These are phyloP conservation scores for Dunaliella primolecta DNA, from an alignment of 139 green algal species.

Conservation along the genomic window DNA sequence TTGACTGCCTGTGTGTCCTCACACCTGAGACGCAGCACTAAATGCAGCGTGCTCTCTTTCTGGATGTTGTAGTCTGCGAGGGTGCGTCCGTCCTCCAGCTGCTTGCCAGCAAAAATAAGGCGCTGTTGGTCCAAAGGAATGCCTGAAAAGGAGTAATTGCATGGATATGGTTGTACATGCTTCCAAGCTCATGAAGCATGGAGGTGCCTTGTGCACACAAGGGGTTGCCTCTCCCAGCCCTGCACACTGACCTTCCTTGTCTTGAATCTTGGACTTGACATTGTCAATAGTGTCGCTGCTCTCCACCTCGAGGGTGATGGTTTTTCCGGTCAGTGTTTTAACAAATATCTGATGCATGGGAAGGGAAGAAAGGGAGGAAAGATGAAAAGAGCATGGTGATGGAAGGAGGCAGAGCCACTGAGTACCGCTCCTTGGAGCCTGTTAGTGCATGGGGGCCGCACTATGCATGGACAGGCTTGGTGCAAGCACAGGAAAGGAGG, in stretches of 20 bases:
- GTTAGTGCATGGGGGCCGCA: too few relatives aligned
- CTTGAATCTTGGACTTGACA: conserved; percentile 92
- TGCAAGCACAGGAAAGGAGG: too few relatives aligned
- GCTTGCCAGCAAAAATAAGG: conserved; percentile 93
- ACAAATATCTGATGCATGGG: conserved; percentile 86
- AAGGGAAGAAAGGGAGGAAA: too few relatives aligned
- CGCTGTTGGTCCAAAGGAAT: conserved; percentile 81
- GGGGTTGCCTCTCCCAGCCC: too few relatives aligned
- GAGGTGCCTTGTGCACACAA: too few relatives aligned
- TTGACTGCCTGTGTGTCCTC: too few relatives aligned
- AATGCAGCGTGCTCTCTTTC: conserved; percentile 84
- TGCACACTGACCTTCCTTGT: conserved; percentile 73
- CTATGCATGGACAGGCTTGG: too few relatives aligned
- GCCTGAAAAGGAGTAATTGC: neutral
- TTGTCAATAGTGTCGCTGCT: conserved; percentile 85
- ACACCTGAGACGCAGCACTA: conserved; percentile 58
- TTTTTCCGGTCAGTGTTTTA: conserved; percentile 85
- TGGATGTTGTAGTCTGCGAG: conserved; percentile 96
- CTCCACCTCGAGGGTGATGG: conserved; percentile 76
- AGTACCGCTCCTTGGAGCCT: too few relatives aligned
- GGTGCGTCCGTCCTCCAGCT: conserved; percentile 90
- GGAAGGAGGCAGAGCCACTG: too few relatives aligned
- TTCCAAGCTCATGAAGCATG: too few relatives aligned
- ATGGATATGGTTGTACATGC: too few relatives aligned
- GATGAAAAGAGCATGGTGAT: neutral